phyloP scores from a whole-genome alignment of 2,329 filamentous ascomycete species.

The Fusarium praegraminearum region DNA sequence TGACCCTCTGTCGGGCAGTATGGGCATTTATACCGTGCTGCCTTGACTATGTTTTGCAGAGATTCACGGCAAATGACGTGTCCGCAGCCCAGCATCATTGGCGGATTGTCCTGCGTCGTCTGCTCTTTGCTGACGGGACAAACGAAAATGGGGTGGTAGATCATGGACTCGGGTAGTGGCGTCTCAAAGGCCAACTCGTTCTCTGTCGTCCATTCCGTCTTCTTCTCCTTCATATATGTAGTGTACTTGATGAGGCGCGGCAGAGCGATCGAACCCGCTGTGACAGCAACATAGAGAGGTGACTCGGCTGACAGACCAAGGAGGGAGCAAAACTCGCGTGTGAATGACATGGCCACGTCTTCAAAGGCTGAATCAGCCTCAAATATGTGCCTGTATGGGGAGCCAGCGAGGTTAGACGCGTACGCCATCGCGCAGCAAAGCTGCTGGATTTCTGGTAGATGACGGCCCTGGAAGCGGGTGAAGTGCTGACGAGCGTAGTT shows the following conservation, averaged over 20 bases:
- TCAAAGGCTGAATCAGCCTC: slow-evolving; percentile 81
- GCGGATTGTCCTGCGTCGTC: slow-evolving; percentile 90
- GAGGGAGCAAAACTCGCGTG: slow-evolving; percentile 92
- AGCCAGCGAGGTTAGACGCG: slow-evolving; percentile 76
- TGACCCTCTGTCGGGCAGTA: slow-evolving; percentile 92
- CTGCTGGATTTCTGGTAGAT: slow-evolving; percentile 82
- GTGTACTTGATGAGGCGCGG: slow-evolving; percentile 91
- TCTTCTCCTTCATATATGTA: slow-evolving; percentile 86
- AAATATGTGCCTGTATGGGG: slow-evolving; percentile 85
- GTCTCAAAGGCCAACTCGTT: slow-evolving; percentile 88
- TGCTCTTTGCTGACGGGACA: slow-evolving; percentile 98
- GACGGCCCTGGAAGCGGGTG: slow-evolving; percentile 77
- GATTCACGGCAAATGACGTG: slow-evolving; percentile 93
- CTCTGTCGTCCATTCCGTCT: slow-evolving; percentile 93
- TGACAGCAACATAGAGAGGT: slow-evolving; percentile 91
- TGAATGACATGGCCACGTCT: slow-evolving; percentile 88
- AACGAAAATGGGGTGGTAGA: slow-evolving; percentile 97
- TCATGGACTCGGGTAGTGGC: slow-evolving; percentile 68
- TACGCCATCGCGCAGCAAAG: slow-evolving; percentile 86
- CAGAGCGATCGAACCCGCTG: slow-evolving; percentile 90
- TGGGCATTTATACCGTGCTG: slow-evolving; percentile 89
- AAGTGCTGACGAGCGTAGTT: slow-evolving; percentile 83
- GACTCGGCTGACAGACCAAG: slow-evolving; percentile 91
- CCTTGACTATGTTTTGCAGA: slow-evolving; percentile 82
- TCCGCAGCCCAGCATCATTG: slow-evolving; percentile 96